Percentiles rank a stretch among this genome's conserved stretches.
phyloP scores from a whole-genome alignment of 129 eudicot genomes.

The Flaveria sonorensis region DNA sequence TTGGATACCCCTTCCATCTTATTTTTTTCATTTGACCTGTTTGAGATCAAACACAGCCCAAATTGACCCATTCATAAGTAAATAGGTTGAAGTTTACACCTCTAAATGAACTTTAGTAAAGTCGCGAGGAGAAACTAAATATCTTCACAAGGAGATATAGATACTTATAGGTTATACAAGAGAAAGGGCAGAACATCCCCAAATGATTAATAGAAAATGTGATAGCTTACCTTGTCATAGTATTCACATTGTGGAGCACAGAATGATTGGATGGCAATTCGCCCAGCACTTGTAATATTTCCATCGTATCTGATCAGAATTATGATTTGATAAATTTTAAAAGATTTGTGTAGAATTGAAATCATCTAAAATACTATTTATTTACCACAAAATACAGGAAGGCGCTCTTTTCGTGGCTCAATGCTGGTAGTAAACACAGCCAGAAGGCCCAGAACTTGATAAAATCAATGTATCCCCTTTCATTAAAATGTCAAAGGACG shows the following conservation, averaged over 20 bases:
- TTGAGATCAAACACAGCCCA: not conserved
- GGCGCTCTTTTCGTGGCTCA: not conserved
- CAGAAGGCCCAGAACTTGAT: not conserved
- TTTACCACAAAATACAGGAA: not conserved
- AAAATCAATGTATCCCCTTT: not conserved
- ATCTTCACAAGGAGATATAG: slow-evolving; percentile 5
- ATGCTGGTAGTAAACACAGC: not conserved
- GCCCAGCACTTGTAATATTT: slow-evolving; percentile 61
- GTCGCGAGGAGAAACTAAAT: slow-evolving; percentile 13
- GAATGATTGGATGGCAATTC: slow-evolving; percentile 86
- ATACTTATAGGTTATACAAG: not conserved
- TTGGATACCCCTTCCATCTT: not conserved
- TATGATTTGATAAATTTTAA: not conserved
- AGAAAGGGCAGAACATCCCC: not conserved
- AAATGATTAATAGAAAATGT: not conserved
- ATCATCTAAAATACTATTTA: not conserved
- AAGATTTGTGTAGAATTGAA: not conserved
- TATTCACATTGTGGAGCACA: slow-evolving; percentile 90
- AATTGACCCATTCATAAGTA: slow-evolving; percentile 3
- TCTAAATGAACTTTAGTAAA: not conserved
- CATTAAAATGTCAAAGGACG: not conserved
- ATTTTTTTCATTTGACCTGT: not conserved
- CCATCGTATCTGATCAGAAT: slow-evolving; percentile 55
- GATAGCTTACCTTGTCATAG: slow-evolving; percentile 58
- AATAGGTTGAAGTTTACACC: not conserved